Evolutionary conservation across 1,284 basidiomycete genomes (phyloP).

Genomic region (Ganoderma resinaceum): DNA sequence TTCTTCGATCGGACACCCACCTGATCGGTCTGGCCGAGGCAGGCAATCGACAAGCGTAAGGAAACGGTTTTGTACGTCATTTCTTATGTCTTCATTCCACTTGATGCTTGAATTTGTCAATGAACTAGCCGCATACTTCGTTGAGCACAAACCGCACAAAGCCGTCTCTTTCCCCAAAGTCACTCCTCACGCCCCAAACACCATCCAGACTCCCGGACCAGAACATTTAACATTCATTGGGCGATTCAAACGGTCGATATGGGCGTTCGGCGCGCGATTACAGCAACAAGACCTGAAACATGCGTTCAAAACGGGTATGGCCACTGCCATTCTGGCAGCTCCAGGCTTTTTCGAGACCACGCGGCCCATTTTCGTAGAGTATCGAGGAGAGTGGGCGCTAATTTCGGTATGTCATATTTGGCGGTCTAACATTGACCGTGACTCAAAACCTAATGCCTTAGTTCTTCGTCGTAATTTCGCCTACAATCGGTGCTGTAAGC

Average conservation of each 20-base stretch:
- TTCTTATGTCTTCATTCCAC: not conserved
- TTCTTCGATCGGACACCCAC: not conserved
- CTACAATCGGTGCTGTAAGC: conserved; percentile 83
- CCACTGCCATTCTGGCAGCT: conserved; percentile 80
- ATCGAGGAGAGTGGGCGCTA: conserved; percentile 93
- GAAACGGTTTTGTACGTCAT: conserved; percentile 37
- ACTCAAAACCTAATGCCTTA: conserved; percentile 35
- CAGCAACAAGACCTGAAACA: conserved; percentile 85
- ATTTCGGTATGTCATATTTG: conserved; percentile 72
- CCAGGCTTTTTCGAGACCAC: conserved; percentile 88
- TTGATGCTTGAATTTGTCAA: conserved; percentile 7
- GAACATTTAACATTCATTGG: conserved; percentile 64
- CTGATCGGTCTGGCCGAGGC: too few relatives aligned
- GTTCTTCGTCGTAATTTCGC: conserved; percentile 91
- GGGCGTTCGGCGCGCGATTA: conserved; percentile 78
- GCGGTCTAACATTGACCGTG: not conserved
- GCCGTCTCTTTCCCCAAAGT: conserved; percentile 85
- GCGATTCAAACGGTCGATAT: conserved; percentile 72
- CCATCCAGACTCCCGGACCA: conserved; percentile 78
- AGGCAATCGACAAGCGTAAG: conserved; percentile 25
- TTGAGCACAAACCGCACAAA: conserved; percentile 61
- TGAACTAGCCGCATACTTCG: conserved; percentile 65
- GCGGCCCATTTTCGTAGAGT: conserved; percentile 80
- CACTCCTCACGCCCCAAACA: conserved; percentile 82
- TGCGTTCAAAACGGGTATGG: conserved; percentile 88